phyloP scores from a whole-genome alignment of 2,329 filamentous ascomycete species.

The Calonectria pseudoreteaudii region DNA sequence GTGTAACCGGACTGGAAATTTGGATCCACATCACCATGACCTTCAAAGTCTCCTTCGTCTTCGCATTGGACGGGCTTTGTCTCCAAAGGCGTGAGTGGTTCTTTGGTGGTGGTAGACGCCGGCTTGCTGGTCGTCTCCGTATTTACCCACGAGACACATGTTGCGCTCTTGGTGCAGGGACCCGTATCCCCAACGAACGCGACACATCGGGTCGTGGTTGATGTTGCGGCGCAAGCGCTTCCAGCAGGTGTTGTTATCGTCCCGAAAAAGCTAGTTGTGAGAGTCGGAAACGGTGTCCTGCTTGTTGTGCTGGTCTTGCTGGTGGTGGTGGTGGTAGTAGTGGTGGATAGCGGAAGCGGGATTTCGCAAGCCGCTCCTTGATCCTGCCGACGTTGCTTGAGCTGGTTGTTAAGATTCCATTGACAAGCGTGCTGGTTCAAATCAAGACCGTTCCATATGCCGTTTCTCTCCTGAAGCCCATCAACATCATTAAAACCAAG shows the following conservation, averaged over 20 bases:
- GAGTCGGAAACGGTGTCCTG: neutral
- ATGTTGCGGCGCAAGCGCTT: neutral
- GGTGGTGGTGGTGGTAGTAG: neutral
- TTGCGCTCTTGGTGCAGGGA: conserved; percentile 3
- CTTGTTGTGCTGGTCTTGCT: neutral
- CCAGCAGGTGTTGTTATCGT: neutral
- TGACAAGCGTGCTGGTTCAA: neutral
- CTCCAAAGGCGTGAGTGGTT: neutral
- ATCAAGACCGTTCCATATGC: conserved; percentile 10
- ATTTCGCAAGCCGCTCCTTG: neutral
- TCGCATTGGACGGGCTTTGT: neutral
- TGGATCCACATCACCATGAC: conserved; percentile 5
- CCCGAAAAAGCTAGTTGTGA: neutral
- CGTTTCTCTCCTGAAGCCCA: neutral
- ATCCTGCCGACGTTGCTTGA: neutral
- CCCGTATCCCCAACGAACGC: neutral
- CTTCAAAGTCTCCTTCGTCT: neutral
- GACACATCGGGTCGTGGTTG: neutral
- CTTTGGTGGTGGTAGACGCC: neutral
- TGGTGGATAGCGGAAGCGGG: neutral
- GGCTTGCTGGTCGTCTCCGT: neutral
- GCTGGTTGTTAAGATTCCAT: neutral
- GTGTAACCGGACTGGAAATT: neutral
- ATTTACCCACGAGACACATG: neutral
- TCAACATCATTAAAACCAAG: neutral